These are phyloP conservation scores for Inonotus obliquus DNA, from an alignment of 1,284 basidiomycete species.

Conservation along the genomic window DNA sequence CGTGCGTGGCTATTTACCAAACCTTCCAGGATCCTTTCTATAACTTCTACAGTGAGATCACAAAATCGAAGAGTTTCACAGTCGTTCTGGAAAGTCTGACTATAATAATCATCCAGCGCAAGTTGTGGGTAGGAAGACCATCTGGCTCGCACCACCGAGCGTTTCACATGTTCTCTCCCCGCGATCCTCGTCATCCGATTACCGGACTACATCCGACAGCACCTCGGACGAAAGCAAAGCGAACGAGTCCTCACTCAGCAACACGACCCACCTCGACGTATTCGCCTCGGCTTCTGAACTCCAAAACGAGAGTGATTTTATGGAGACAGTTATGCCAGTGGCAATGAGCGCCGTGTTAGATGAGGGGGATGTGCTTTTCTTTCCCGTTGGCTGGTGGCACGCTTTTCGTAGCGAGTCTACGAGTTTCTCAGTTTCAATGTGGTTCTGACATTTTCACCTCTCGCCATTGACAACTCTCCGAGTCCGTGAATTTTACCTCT, in stretches of 20 bases:
- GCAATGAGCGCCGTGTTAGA: constrained; percentile 63
- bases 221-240: constrained; percentile 24
- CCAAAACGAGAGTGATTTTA: constrained; percentile 29
- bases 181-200: background rate
- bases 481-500: background rate
- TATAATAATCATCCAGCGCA: constrained; percentile 51
- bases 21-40: constrained; percentile 82
- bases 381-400: constrained; percentile 94
- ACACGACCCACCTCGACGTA: constrained; percentile 68
- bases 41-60: constrained; percentile 76
- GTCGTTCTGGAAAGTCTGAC: background rate
- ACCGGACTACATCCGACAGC: background rate
- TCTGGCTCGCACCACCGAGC: constrained; percentile 87
- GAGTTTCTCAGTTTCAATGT: constrained; percentile 78
- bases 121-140: constrained; percentile 81
- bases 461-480: constrained; percentile 18
- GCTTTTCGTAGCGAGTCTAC: constrained; percentile 77
- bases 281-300: constrained; percentile 36
- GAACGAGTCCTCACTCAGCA: constrained; percentile 43
- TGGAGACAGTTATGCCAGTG: constrained; percentile 49
- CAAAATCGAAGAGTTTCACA: too few species aligned
- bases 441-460: constrained; percentile 49
- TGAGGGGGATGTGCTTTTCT: constrained; percentile 82
- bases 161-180: constrained; percentile 44
- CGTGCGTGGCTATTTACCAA: background rate